These are phyloP conservation scores for Circinella minor DNA, from an alignment of 371 early-diverging fungal species.

Conservation along the genomic window DNA sequence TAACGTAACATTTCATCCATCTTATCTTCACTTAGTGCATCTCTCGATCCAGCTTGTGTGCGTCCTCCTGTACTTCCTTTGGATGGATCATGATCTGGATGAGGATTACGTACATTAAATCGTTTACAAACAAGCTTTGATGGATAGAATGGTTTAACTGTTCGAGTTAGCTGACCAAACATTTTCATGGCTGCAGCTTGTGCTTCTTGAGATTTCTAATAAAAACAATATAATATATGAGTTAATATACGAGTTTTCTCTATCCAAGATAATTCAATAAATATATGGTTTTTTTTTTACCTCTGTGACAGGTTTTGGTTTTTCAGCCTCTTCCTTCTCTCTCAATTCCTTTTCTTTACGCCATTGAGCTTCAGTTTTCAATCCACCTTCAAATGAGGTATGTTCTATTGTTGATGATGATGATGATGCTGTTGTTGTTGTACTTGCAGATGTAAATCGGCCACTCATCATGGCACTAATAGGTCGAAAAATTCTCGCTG, in stretches of 20 bases:
- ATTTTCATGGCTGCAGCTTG: slow-evolving; percentile 74
- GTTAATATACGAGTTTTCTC: too few relatives aligned
- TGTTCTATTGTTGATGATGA: slow-evolving; percentile 27
- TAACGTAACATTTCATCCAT: slow-evolving; percentile 64
- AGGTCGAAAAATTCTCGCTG: slow-evolving; percentile 83
- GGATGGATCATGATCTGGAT: slow-evolving; percentile 57
- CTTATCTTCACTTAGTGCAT: slow-evolving; percentile 59
- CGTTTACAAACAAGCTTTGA: slow-evolving; percentile 78
- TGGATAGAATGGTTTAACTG: slow-evolving; percentile 67
- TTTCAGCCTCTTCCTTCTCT: slow-evolving; percentile 25
- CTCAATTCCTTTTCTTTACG: slow-evolving; percentile 42
- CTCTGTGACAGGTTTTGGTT: slow-evolving; percentile 14
- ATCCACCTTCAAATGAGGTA: slow-evolving; percentile 54
- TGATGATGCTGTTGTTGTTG: slow-evolving; percentile 1
- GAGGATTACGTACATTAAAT: slow-evolving; percentile 81
- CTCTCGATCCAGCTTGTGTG: slow-evolving; percentile 44
- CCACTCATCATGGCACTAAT: slow-evolving; percentile 79
- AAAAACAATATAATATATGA: neutral
- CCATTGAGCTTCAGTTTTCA: slow-evolving; percentile 51
- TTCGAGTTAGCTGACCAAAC: slow-evolving; percentile 80
- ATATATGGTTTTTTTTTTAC: slow-evolving; percentile 13
- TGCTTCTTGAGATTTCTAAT: slow-evolving; percentile 49
- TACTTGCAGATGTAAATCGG: slow-evolving; percentile 72
- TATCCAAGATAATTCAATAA: neutral
- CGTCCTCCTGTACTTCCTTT: slow-evolving; percentile 30